Base-by-base conservation (phyloP, 441 rosid species). In the Hypseocharis bilobata region DNA sequence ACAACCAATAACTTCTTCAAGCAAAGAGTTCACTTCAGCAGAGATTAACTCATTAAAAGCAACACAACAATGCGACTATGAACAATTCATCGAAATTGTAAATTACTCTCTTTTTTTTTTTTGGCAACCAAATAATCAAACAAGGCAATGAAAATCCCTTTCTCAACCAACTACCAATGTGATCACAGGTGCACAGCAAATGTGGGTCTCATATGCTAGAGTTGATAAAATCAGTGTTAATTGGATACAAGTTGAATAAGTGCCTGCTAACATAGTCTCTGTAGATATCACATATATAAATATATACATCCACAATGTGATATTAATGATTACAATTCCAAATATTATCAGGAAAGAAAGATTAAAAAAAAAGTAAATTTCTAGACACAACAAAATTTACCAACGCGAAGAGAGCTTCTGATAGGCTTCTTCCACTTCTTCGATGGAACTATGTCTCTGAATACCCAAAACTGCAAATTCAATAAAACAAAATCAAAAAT, bases 371-470 rank as follows among this genome's bases (percentile, higher is more conserved):
- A 20, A 23, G 38, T 10, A 10, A n/a, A n/a, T 32, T 32, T 10
- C 38, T 4, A 51, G 57, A 23, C 20, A 23, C 29, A 23, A 25
- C 28, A 54, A 51, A 11, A 25, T 3, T 11, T 54, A 54, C 58
- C 58, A 54, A 23, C 25, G 23, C 29, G 58, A 54, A 54, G 29
- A 54, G 25, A 54, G 58, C 17, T 54, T 54, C 30, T 54, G 58
- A 30, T 54, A 54, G 3, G 58, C 58, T 23, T 54, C 58, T 54
- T 54, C 58, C n/a, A 54, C 58, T 10, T 54, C 6, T 25, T 54
- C 58, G 16, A 54, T 54, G 29, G 58, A 54, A 54, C 16, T 7
- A 23, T 54, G 22, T 10, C 58, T 25, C 14, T 25, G 29, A 13
- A 25, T 16, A 25, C 58, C 58, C 58, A 54, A 54, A 11, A 54